A percentile compares a stretch with the other conserved stretches of the same genome.
Conservation (phyloP, 768 basidiomycete species). For the Mycena indigotica region DNA sequence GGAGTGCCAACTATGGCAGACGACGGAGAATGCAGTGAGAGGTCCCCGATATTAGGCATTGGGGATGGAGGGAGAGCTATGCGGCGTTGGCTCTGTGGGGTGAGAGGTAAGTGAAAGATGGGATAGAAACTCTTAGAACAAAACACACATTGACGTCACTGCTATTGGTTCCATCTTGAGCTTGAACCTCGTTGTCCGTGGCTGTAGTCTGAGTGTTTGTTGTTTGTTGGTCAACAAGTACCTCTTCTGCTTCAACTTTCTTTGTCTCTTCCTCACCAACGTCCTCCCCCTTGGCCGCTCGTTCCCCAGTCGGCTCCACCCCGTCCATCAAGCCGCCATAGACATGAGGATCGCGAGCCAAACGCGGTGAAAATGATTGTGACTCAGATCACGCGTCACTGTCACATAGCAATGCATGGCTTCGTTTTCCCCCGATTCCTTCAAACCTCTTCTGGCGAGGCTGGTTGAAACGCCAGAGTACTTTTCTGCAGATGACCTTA, state of each 20-base stretch:
- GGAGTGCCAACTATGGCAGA: slow-evolving; percentile 21
- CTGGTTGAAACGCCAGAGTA: slow-evolving; percentile 80
- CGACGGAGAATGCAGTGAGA: slow-evolving; percentile 19
- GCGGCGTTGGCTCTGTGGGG: background rate
- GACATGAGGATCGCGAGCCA: background rate
- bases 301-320: background rate
- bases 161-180: background rate
- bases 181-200: background rate
- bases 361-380: too few relatives aligned
- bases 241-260: background rate
- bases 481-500: slow-evolving; percentile 78
- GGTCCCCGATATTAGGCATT: slow-evolving; percentile 14
- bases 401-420: background rate
- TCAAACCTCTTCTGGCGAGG: slow-evolving; percentile 77
- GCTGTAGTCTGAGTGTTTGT: too few relatives aligned
- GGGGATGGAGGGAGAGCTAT: slow-evolving; percentile 11
- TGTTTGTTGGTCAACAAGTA: background rate
- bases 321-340: background rate
- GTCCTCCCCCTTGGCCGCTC: background rate
- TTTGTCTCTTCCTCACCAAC: background rate
- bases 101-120: background rate
- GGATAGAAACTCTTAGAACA: too few relatives aligned
- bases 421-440: slow-evolving; percentile 41
- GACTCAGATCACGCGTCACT: too few relatives aligned
- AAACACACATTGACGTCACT: slow-evolving; percentile 1